phyloP scores from a whole-genome alignment of 2,329 filamentous ascomycete species.

The Tetracladium maxilliforme region DNA sequence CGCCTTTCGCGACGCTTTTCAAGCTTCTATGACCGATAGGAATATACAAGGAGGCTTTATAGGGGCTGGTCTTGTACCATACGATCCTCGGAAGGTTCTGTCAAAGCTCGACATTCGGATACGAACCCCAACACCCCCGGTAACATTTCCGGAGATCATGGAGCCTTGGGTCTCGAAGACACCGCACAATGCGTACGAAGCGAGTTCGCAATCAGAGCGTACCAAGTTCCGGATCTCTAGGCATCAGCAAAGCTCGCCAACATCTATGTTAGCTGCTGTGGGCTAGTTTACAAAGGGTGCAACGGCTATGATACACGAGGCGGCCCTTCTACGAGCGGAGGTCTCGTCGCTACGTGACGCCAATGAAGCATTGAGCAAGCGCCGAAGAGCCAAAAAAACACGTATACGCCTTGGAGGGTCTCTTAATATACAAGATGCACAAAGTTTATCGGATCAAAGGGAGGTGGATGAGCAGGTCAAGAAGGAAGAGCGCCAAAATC shows the following conservation, averaged over 20 bases:
- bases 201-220: constrained; percentile 2
- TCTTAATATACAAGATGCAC: constrained; percentile 1
- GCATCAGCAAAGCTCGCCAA: constrained; percentile 5
- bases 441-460: constrained; percentile 1
- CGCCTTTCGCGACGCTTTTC: constrained; percentile 9
- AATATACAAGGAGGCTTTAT: constrained; percentile 13
- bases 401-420: constrained; percentile 1
- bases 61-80: constrained; percentile 13
- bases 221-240: constrained; percentile 5
- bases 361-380: constrained; percentile 1
- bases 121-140: constrained; percentile 4
- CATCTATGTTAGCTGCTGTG: constrained; percentile 4
- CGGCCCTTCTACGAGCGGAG: constrained; percentile 1
- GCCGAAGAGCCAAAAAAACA: constrained; percentile 1
- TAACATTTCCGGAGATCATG: constrained; percentile 1
- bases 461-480: constrained; percentile 1
- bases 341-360: background rate
- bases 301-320: constrained; percentile 2
- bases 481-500: background rate
- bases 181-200: constrained; percentile 2
- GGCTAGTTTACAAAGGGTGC: constrained; percentile 5
- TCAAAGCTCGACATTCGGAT: constrained; percentile 9
- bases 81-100: constrained; percentile 13
- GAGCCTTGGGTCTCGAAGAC: constrained; percentile 4
- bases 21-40: constrained; percentile 8